Conservation (phyloP, 306 rosid genomes). For the Abrus precatorius region DNA sequence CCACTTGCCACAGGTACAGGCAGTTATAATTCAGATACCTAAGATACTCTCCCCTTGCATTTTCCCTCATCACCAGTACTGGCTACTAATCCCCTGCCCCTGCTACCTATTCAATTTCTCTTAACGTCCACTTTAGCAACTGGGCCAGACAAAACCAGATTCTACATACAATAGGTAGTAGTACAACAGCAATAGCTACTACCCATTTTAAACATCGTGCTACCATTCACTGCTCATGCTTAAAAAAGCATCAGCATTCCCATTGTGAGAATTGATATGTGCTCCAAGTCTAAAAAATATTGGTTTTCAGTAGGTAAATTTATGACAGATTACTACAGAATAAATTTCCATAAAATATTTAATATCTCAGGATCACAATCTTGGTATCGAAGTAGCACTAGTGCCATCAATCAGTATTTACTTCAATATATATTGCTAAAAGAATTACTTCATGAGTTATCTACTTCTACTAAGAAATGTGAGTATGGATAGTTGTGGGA, state of each 20-base stretch:
- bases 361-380: background rate
- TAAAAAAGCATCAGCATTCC: constrained; percentile 2
- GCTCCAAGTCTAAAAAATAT: background rate
- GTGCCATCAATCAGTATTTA: constrained; percentile 5
- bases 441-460: background rate
- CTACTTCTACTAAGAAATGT: constrained; percentile 16
- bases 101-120: background rate
- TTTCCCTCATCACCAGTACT: constrained; percentile 12
- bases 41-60: constrained; percentile 7
- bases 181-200: background rate
- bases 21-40: constrained; percentile 21
- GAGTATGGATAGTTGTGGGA: background rate
- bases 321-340: background rate
- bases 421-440: constrained; percentile 26
- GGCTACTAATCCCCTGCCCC: background rate
- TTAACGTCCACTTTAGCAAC: background rate
- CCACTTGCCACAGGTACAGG: background rate
- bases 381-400: background rate
- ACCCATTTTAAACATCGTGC: background rate
- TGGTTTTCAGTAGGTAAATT: background rate
- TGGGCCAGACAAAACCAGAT: background rate
- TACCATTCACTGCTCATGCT: background rate
- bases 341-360: background rate
- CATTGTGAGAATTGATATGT: background rate
- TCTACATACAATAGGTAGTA: background rate